Percentiles rank a stretch among this genome's conserved stretches.
phyloP scores from a whole-genome alignment of 2,329 filamentous ascomycete genomes.

The Penicillium sp. region DNA sequence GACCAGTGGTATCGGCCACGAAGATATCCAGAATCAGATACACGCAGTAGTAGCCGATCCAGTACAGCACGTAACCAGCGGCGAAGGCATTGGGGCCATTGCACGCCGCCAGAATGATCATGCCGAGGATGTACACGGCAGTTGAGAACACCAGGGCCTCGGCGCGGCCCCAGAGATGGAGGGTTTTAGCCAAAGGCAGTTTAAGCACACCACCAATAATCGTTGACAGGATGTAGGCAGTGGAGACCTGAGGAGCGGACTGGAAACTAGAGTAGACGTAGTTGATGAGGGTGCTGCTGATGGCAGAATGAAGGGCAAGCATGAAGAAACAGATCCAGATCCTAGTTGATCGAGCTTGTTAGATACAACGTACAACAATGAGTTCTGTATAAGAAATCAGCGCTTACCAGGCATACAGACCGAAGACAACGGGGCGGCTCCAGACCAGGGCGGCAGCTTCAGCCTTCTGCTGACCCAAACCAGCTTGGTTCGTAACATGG shows the following conservation, averaged over 20 bases:
- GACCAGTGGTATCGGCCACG: conserved; percentile 57
- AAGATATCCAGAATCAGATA: conserved; percentile 55
- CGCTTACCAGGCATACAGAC: conserved; percentile 35
- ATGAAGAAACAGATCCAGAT: conserved; percentile 47
- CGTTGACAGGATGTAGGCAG: conserved; percentile 51
- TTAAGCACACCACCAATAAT: conserved; percentile 56
- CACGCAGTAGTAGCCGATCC: conserved; percentile 53
- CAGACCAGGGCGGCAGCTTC: conserved; percentile 42
- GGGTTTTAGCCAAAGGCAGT: conserved; percentile 58
- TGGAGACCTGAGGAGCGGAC: conserved; percentile 47
- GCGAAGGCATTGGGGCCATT: conserved; percentile 58
- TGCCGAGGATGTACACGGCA: conserved; percentile 44
- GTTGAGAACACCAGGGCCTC: conserved; percentile 54
- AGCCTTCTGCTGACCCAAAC: conserved; percentile 29
- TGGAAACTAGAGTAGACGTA: conserved; percentile 51
- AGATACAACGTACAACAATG: not conserved
- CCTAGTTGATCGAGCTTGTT: conserved; percentile 21
- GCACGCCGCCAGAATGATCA: conserved; percentile 60
- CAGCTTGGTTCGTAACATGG: conserved; percentile 12
- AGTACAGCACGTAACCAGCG: conserved; percentile 59
- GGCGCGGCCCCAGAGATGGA: conserved; percentile 59
- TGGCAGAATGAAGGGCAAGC: conserved; percentile 41
- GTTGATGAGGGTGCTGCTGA: conserved; percentile 42
- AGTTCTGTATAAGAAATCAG: not conserved
- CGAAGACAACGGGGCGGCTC: conserved; percentile 31